A percentile compares a stretch with the other conserved stretches of the same genome.
These are phyloP conservation scores for Lipomyces spencermartinsiae DNA, from an alignment of 805 yeast species.

Conservation along the genomic window DNA sequence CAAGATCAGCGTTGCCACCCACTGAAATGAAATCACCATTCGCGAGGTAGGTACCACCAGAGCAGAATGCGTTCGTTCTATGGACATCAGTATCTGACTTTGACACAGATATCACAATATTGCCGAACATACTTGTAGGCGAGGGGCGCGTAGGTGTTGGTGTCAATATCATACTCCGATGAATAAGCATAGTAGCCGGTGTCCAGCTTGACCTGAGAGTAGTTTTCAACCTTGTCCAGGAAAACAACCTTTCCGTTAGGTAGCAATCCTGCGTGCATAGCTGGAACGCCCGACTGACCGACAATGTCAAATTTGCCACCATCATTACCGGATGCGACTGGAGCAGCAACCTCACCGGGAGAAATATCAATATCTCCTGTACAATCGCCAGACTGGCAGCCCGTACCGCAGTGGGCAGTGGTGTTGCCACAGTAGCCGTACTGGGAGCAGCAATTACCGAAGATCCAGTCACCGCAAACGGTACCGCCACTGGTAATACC, in stretches of 20 bases:
- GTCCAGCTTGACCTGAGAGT: conserved; percentile 27
- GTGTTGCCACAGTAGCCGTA: conserved; percentile 37
- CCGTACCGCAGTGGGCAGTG: conserved; percentile 32
- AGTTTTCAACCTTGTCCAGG: conserved; percentile 35
- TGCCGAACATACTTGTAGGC: conserved; percentile 13
- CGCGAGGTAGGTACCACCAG: conserved; percentile 33
- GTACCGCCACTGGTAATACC: conserved; percentile 25
- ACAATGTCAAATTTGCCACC: conserved; percentile 34
- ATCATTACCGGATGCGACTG: conserved; percentile 24
- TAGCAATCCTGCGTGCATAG: conserved; percentile 34
- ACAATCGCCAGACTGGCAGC: conserved; percentile 36
- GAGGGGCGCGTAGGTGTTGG: conserved; percentile 26
- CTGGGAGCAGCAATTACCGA: conserved; percentile 34
- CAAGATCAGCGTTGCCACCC: conserved; percentile 30
- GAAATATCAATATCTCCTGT: conserved; percentile 1
- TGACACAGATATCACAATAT: neutral
- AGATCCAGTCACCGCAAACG: conserved; percentile 33
- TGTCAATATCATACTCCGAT: conserved; percentile 27
- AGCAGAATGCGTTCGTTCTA: conserved; percentile 35
- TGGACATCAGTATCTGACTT: neutral
- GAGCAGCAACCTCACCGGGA: conserved; percentile 28
- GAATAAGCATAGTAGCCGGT: conserved; percentile 36
- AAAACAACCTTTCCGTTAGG: conserved; percentile 36
- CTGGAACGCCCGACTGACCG: conserved; percentile 35
- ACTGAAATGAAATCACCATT: conserved; percentile 33